Percentiles rank a stretch among this genome's conserved stretches.
These are phyloP conservation scores for Claviceps humidiphila DNA, from an alignment of 2,329 filamentous ascomycete genomes.

Conservation along the genomic window DNA sequence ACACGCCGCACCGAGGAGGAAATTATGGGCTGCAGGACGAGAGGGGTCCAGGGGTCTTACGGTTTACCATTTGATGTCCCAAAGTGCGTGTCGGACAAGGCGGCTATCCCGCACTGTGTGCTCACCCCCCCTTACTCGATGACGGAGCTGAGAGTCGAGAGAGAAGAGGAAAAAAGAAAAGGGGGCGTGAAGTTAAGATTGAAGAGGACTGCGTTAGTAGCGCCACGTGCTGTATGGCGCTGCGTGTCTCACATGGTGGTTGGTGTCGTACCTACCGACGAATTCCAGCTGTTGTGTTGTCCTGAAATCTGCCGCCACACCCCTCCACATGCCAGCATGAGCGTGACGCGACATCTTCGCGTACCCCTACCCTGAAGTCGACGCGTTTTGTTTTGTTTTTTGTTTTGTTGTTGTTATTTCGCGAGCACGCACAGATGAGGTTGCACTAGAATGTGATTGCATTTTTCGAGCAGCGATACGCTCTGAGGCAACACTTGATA, in stretches of 20 bases:
- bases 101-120: background rate
- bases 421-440: too few relatives aligned
- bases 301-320: background rate
- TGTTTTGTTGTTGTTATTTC: too few relatives aligned
- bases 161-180: background rate
- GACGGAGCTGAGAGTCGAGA: background rate
- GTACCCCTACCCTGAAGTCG: too few relatives aligned
- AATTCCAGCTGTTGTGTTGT: background rate
- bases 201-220: background rate
- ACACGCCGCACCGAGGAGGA: constrained; percentile 1
- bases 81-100: background rate
- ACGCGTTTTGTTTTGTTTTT: too few relatives aligned
- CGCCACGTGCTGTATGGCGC: background rate
- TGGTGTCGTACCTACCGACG: too few relatives aligned
- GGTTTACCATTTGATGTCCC: background rate
- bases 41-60: constrained; percentile 2
- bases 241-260: background rate
- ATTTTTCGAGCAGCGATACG: too few relatives aligned
- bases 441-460: too few relatives aligned
- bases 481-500: too few relatives aligned
- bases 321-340: too few relatives aligned
- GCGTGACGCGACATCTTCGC: too few relatives aligned
- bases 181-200: background rate
- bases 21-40: constrained; percentile 3
- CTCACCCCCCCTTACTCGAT: background rate